Percentiles rank a stretch among this genome's conserved stretches.
Evolutionary conservation across 345 rosid genomes (phyloP).

Genomic region (Aquilaria malaccensis): DNA sequence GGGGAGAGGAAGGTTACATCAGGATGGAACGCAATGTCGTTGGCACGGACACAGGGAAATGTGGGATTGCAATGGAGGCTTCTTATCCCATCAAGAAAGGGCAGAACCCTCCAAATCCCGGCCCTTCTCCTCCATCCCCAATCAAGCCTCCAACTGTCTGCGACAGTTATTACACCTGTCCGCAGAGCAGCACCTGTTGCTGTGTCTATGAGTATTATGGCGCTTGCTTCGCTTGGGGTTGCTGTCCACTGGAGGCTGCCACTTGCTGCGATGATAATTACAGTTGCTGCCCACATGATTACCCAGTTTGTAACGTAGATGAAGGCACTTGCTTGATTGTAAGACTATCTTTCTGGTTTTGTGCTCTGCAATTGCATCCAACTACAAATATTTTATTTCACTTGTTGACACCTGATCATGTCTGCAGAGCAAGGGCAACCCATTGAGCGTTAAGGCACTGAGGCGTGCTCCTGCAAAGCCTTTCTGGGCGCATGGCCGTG

Average conservation of each 20-base stretch:
- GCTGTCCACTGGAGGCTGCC: slow-evolving; percentile 57
- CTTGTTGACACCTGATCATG: neutral
- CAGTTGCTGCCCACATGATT: slow-evolving; percentile 58
- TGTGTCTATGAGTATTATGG: slow-evolving; percentile 33
- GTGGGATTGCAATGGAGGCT: slow-evolving; percentile 56
- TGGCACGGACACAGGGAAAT: slow-evolving; percentile 23
- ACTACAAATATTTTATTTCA: neutral
- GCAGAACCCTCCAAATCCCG: slow-evolving; percentile 55
- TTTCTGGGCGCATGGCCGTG: slow-evolving; percentile 45
- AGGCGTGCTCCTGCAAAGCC: slow-evolving; percentile 73
- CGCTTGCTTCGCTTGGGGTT: slow-evolving; percentile 54
- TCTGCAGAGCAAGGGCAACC: slow-evolving; percentile 78
- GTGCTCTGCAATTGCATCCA: neutral
- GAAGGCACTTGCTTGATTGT: slow-evolving; percentile 49
- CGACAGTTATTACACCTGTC: slow-evolving; percentile 39
- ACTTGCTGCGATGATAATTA: slow-evolving; percentile 53
- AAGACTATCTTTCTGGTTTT: slow-evolving; percentile 7
- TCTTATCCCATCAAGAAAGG: slow-evolving; percentile 52
- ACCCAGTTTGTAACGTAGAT: slow-evolving; percentile 37
- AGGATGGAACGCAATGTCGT: slow-evolving; percentile 37
- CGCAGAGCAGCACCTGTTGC: slow-evolving; percentile 53
- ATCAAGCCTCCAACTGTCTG: slow-evolving; percentile 42
- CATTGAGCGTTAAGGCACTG: slow-evolving; percentile 63
- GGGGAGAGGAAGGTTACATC: slow-evolving; percentile 53
- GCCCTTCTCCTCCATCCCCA: slow-evolving; percentile 62